phyloP scores from a whole-genome alignment of 2,329 filamentous ascomycete genomes.

The Paecilomyces sp. region DNA sequence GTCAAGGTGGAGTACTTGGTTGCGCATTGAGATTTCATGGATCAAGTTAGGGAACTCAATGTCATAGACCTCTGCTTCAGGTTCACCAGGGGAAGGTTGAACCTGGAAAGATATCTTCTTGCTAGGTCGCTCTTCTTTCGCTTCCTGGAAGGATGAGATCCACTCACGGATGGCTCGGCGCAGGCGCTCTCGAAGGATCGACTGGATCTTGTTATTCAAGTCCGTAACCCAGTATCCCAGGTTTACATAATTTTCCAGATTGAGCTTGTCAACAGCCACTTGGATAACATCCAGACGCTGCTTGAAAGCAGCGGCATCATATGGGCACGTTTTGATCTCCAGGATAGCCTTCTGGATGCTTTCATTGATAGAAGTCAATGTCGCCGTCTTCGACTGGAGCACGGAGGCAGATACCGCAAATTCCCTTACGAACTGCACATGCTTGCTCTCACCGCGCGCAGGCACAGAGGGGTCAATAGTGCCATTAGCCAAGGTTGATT shows the following conservation, averaged over 20 bases:
- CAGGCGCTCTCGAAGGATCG: slow-evolving; percentile 72
- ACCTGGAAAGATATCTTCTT: slow-evolving; percentile 15
- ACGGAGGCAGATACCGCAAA: slow-evolving; percentile 82
- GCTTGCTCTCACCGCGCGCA: slow-evolving; percentile 72
- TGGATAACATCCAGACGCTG: slow-evolving; percentile 79
- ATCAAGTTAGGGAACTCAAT: slow-evolving; percentile 51
- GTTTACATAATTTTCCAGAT: slow-evolving; percentile 93
- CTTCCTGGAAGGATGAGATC: slow-evolving; percentile 74
- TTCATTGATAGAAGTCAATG: slow-evolving; percentile 70
- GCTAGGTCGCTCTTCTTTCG: slow-evolving; percentile 21
- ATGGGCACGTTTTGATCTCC: slow-evolving; percentile 78
- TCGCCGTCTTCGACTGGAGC: slow-evolving; percentile 78
- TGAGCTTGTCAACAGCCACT: slow-evolving; percentile 88
- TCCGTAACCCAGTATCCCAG: slow-evolving; percentile 81
- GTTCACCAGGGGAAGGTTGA: slow-evolving; percentile 17
- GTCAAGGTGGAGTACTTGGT: slow-evolving; percentile 94
- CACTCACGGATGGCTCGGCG: slow-evolving; percentile 76
- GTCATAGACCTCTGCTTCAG: slow-evolving; percentile 23
- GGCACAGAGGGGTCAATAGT: slow-evolving; percentile 51
- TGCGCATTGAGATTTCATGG: slow-evolving; percentile 94
- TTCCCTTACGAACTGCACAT: slow-evolving; percentile 92
- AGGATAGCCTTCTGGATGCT: slow-evolving; percentile 72
- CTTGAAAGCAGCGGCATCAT: slow-evolving; percentile 72
- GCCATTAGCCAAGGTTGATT: slow-evolving; percentile 52
- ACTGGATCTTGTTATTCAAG: slow-evolving; percentile 79